Conservation (phyloP, 2,329 filamentous ascomycete species). For the Arthrobotrys pseudoclavata region DNA sequence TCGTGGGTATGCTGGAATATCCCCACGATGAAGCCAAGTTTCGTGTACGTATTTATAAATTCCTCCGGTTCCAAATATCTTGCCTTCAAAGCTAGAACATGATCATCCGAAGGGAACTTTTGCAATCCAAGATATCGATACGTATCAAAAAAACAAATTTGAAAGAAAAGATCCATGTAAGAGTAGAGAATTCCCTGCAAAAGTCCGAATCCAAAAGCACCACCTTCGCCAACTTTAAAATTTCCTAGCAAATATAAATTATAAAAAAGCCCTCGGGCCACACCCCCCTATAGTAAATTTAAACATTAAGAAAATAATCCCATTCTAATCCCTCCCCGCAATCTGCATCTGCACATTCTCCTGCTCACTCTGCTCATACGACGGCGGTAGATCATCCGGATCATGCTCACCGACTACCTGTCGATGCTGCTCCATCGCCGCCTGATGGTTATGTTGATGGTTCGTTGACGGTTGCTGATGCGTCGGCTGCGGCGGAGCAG, state of each 20-base stretch:
- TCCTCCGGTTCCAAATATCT: too few species aligned
- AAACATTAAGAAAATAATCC: not conserved
- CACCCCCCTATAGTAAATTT: too few species aligned
- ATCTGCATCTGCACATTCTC: constrained; percentile 50
- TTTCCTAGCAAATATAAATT: not conserved
- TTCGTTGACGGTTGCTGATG: constrained; percentile 17
- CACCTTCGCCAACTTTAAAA: constrained; percentile 18
- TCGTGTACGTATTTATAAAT: too few species aligned
- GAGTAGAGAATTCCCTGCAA: constrained; percentile 4
- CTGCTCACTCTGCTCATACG: constrained; percentile 53
- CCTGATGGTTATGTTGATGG: not conserved
- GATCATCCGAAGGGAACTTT: not conserved
- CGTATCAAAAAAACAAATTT: not conserved
- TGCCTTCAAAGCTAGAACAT: too few species aligned
- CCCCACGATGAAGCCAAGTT: too few species aligned
- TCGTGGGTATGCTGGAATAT: too few species aligned
- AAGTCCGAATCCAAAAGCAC: not conserved
- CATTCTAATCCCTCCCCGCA: constrained; percentile 35
- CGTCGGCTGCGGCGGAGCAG: not conserved
- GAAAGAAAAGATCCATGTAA: not conserved
- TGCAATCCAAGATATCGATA: too few species aligned
- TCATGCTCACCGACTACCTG: not conserved
- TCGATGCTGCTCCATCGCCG: not conserved
- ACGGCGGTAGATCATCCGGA: constrained; percentile 36
- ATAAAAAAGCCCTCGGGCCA: too few species aligned